Percentiles rank a stretch among this genome's conserved stretches.
These are phyloP conservation scores for Phytophthora lateralis DNA, from an alignment of 352 stramenopile species.

Conservation along the genomic window DNA sequence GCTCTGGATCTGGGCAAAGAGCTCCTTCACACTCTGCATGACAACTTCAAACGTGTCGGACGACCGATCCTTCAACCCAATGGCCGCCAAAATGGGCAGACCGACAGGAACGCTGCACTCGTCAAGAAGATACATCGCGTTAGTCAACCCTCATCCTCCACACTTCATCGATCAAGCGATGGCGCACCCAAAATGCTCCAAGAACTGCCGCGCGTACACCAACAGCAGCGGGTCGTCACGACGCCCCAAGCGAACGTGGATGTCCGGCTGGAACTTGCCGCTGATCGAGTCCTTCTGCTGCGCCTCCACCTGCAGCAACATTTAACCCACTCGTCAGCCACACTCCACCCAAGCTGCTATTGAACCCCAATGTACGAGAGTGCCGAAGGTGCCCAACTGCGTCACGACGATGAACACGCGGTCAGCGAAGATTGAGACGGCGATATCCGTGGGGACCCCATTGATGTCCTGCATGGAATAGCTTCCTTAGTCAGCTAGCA, in stretches of 20 bases:
- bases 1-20: constrained; percentile 40
- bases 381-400: constrained; percentile 83
- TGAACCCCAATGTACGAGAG: constrained; percentile 46
- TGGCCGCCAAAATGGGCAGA: constrained; percentile 69
- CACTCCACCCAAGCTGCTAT: background rate
- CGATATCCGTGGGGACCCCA: constrained; percentile 68
- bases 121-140: background rate
- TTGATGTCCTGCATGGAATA: constrained; percentile 65
- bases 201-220: constrained; percentile 83
- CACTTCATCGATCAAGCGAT: background rate
- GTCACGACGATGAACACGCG: constrained; percentile 85
- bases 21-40: constrained; percentile 65
- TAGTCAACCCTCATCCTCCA: background rate
- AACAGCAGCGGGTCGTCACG: constrained; percentile 84
- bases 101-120: constrained; percentile 57
- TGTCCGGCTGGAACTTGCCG: constrained; percentile 78
- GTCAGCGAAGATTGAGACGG: constrained; percentile 79
- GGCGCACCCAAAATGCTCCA: constrained; percentile 84
- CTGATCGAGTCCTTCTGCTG: constrained; percentile 79
- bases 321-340: constrained; percentile 1
- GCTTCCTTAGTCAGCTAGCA: constrained; percentile 1
- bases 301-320: constrained; percentile 59
- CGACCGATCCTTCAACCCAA: constrained; percentile 81
- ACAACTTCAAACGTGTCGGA: constrained; percentile 75
- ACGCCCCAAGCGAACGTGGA: constrained; percentile 74